Evolutionary conservation across 352 stramenopile genomes (phyloP).

Genomic region (Bremia lactucae): DNA sequence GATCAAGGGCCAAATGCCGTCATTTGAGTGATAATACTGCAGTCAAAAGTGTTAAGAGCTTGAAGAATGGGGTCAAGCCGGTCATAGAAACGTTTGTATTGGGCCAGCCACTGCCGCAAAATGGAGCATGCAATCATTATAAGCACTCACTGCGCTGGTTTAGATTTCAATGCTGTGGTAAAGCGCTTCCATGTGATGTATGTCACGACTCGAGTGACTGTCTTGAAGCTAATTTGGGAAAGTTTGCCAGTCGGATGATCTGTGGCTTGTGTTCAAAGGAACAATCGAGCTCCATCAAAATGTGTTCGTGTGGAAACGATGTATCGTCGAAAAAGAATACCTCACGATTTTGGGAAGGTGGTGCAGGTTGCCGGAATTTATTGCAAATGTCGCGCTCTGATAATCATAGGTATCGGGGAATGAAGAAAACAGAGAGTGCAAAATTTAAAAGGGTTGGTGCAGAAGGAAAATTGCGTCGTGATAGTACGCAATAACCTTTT

Average conservation of each 20-base stretch:
- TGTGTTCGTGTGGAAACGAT: constrained; percentile 67
- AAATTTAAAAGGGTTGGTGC: constrained; percentile 65
- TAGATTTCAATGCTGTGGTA: constrained; percentile 78
- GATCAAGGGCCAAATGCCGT: constrained; percentile 10
- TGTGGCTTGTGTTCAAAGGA: constrained; percentile 42
- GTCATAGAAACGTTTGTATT: constrained; percentile 44
- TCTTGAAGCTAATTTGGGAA: constrained; percentile 52
- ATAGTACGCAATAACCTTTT: no score
- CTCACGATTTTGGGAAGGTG: constrained; percentile 68
- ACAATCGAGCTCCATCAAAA: constrained; percentile 19
- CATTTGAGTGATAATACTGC: constrained; percentile 1
- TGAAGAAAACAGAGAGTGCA: constrained; percentile 74
- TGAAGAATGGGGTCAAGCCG: constrained; percentile 27
- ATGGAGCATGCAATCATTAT: constrained; percentile 71
- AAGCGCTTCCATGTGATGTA: constrained; percentile 71
- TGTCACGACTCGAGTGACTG: constrained; percentile 71
- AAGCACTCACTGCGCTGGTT: constrained; percentile 76
- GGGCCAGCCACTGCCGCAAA: constrained; percentile 56
- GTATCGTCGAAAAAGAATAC: constrained; percentile 36
- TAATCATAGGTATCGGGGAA: constrained; percentile 63
- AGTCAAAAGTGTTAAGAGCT: constrained; percentile 19
- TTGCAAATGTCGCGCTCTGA: constrained; percentile 51
- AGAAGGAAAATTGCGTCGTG: constrained; percentile 38
- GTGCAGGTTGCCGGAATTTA: constrained; percentile 52
- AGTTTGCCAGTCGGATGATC: constrained; percentile 76